These are phyloP conservation scores for Earliella scabrosa DNA, from an alignment of 1,284 basidiomycete species.

Conservation along the genomic window DNA sequence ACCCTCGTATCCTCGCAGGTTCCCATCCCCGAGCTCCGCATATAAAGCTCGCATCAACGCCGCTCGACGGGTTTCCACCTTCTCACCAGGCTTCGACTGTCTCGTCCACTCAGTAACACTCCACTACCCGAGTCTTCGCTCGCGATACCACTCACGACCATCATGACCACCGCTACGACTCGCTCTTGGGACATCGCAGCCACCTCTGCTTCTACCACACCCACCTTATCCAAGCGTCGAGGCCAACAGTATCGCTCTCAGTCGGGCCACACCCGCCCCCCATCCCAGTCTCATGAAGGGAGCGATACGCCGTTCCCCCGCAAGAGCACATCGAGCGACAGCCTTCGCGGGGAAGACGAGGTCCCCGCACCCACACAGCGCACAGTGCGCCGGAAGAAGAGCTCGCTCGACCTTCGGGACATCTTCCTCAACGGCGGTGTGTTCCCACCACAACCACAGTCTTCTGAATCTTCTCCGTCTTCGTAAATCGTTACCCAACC, in stretches of 20 bases:
- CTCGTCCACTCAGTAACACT: neutral
- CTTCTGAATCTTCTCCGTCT: neutral
- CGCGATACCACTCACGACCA: neutral
- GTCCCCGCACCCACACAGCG: constrained; percentile 15
- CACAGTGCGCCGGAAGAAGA: constrained; percentile 47
- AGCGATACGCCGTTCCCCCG: constrained; percentile 9
- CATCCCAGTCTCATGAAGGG: neutral
- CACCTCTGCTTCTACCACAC: constrained; percentile 4
- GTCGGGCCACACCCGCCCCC: neutral
- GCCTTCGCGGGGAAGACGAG: neutral
- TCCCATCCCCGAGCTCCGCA: too few relatives aligned
- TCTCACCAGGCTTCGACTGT: neutral
- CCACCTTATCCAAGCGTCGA: constrained; percentile 12
- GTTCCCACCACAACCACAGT: neutral
- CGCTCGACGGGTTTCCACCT: neutral
- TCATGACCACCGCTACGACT: neutral
- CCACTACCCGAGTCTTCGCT: neutral
- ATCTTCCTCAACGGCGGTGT: constrained; percentile 33
- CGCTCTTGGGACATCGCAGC: constrained; percentile 11
- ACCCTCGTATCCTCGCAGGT: neutral
- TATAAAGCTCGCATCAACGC: neutral
- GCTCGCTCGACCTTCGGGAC: constrained; percentile 46
- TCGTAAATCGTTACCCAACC: too few relatives aligned
- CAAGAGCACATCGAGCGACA: constrained; percentile 2
- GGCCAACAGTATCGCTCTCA: constrained; percentile 7